phyloP scores from a whole-genome alignment of 140 eudicot genomes.

The Flaveria floridana region DNA sequence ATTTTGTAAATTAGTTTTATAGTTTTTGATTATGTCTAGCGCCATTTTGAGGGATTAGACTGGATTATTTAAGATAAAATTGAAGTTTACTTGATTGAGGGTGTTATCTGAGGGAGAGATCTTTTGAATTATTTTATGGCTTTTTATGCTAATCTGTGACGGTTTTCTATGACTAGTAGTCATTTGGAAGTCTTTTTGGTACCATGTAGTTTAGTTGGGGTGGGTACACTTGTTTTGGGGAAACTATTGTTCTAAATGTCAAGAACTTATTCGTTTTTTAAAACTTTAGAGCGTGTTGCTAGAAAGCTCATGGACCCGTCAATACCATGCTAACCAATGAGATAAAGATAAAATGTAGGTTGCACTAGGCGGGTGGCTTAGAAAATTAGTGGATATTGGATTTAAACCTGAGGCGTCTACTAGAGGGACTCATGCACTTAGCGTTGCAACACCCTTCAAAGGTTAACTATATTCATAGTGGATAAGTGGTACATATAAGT shows the following conservation, averaged over 20 bases:
- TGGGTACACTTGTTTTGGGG: neutral
- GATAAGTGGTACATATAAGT: no score
- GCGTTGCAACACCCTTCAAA: no score
- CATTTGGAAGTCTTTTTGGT: neutral
- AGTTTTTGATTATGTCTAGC: neutral
- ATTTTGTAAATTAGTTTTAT: neutral
- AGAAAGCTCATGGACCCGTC: neutral
- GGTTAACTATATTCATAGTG: no score
- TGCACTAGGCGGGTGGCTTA: neutral
- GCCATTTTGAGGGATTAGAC: neutral
- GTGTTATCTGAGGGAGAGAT: constrained; percentile 18
- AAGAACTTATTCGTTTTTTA: no score
- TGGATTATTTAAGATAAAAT: neutral
- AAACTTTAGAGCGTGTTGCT: neutral
- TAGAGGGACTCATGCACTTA: no score
- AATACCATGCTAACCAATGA: neutral
- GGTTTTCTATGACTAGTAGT: neutral
- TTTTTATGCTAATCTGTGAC: neutral
- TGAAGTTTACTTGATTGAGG: constrained; percentile 9
- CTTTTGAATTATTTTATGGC: constrained; percentile 14
- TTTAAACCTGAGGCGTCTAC: no score
- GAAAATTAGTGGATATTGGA: no score
- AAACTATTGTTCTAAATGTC: neutral
- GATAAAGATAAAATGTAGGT: neutral
- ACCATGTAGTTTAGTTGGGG: no score